Evolutionary conservation across 495 filamentous ascomycete genomes (phyloP).

Genomic region (Talaromyces ruber): DNA sequence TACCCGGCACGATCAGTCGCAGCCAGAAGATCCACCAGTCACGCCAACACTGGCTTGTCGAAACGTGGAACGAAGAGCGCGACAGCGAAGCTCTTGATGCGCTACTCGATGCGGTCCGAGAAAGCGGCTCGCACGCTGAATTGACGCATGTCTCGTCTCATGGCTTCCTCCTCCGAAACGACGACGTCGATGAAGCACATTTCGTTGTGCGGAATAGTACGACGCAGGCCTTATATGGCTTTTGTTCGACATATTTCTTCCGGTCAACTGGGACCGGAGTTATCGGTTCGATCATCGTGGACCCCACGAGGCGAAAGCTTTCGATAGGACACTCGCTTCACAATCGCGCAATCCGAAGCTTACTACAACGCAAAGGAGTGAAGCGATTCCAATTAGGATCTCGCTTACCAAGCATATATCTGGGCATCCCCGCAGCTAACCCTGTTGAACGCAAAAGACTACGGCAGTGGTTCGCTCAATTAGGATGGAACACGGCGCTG

Average conservation of each 20-base stretch:
- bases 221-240: constrained; percentile 79
- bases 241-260: constrained; percentile 79
- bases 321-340: constrained; percentile 82
- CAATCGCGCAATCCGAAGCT: constrained; percentile 64
- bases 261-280: constrained; percentile 59
- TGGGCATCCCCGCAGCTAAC: constrained; percentile 62
- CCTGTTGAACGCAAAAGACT: constrained; percentile 51
- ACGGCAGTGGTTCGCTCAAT: constrained; percentile 57
- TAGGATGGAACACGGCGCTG: constrained; percentile 59
- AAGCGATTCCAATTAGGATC: constrained; percentile 73
- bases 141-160: constrained; percentile 61
- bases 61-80: constrained; percentile 69
- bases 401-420: constrained; percentile 67
- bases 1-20: constrained; percentile 76
- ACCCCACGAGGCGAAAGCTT: constrained; percentile 71
- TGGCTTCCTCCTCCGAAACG: constrained; percentile 62
- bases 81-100: constrained; percentile 62
- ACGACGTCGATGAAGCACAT: constrained; percentile 65
- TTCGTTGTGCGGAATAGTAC: constrained; percentile 89
- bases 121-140: constrained; percentile 47
- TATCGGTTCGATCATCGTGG: constrained; percentile 77
- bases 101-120: constrained; percentile 55
- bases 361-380: constrained; percentile 59
- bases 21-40: constrained; percentile 75
- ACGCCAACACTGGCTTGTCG: constrained; percentile 82